Percentiles rank a stretch among this genome's conserved stretches.
phyloP scores from a whole-genome alignment of 345 rosid genomes.

The Gossypium ekmanianum region DNA sequence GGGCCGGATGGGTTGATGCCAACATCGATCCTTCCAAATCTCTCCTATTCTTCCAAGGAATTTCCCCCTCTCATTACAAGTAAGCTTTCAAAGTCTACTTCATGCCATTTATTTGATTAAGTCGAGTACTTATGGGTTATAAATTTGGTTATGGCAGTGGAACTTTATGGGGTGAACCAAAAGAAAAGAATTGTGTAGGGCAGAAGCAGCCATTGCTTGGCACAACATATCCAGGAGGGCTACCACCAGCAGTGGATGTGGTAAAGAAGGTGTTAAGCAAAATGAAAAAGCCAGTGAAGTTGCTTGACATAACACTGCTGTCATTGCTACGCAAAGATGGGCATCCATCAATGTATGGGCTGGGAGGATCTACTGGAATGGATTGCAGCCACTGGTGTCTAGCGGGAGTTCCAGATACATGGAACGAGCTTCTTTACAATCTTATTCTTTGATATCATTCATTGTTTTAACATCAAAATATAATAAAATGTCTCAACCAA shows the following conservation, averaged over 20 bases:
- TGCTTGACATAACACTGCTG: conserved; percentile 66
- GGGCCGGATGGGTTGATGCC: conserved; percentile 72
- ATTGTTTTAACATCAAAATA: neutral
- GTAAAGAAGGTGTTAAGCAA: conserved; percentile 45
- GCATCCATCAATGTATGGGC: conserved; percentile 77
- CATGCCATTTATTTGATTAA: neutral
- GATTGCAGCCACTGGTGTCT: conserved; percentile 99
- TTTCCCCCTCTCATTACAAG: conserved; percentile 84
- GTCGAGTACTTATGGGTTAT: neutral
- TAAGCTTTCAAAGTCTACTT: conserved; percentile 24
- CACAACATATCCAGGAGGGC: conserved; percentile 57
- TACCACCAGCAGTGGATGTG: conserved; percentile 50
- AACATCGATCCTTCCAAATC: conserved; percentile 54
- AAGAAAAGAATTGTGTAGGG: conserved; percentile 52
- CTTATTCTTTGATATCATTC: conserved; percentile 10
- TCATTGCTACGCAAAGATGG: conserved; percentile 82
- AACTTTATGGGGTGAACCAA: conserved; percentile 51
- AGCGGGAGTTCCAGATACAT: conserved; percentile 86
- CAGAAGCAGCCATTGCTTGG: conserved; percentile 61
- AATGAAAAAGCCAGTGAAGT: conserved; percentile 43
- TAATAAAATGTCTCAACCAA: neutral
- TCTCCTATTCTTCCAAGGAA: conserved; percentile 69
- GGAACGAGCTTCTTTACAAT: conserved; percentile 66
- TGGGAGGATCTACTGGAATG: conserved; percentile 42
- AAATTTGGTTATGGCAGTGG: conserved; percentile 40